These are phyloP conservation scores for Epichloe brachyelytri DNA, from an alignment of 2,329 filamentous ascomycete genomes.

Conservation along the genomic window DNA sequence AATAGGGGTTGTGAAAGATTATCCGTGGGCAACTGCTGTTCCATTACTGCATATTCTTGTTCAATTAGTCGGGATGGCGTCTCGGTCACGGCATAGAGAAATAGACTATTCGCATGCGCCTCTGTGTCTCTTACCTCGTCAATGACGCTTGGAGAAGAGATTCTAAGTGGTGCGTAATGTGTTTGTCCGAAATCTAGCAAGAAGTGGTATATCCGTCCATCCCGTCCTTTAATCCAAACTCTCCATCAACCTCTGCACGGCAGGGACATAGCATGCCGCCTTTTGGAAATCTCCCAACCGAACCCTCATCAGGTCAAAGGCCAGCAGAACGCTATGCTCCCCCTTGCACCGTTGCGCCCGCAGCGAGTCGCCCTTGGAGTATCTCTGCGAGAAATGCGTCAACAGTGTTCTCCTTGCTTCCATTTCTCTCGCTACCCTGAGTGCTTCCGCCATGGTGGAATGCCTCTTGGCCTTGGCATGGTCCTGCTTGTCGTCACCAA, in stretches of 20 bases:
- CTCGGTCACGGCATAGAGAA: not conserved
- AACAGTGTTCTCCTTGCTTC: constrained; percentile 65
- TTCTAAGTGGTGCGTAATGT: not conserved
- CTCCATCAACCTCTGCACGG: constrained; percentile 39
- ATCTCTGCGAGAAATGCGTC: constrained; percentile 92
- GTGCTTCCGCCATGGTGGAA: constrained; percentile 75
- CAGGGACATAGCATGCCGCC: constrained; percentile 49
- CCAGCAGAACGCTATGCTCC: constrained; percentile 45
- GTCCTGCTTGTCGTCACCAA: constrained; percentile 67
- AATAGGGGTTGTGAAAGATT: constrained; percentile 65
- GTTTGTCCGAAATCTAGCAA: not conserved
- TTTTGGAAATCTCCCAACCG: constrained; percentile 57
- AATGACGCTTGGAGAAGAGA: too few relatives aligned
- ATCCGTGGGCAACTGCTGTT: not conserved
- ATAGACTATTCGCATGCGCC: not conserved
- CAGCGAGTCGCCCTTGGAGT: constrained; percentile 49
- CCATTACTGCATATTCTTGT: not conserved
- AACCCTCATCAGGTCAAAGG: constrained; percentile 69
- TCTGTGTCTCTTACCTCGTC: too few relatives aligned
- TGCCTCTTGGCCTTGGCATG: constrained; percentile 86
- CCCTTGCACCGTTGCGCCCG: constrained; percentile 20
- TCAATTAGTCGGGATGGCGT: not conserved
- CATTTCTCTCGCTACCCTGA: constrained; percentile 68
- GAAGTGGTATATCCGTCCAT: not conserved
- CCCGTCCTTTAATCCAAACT: constrained; percentile 12